These are phyloP conservation scores for Penicillium cataractarum DNA, from an alignment of 495 filamentous ascomycete genomes.

Conservation along the genomic window DNA sequence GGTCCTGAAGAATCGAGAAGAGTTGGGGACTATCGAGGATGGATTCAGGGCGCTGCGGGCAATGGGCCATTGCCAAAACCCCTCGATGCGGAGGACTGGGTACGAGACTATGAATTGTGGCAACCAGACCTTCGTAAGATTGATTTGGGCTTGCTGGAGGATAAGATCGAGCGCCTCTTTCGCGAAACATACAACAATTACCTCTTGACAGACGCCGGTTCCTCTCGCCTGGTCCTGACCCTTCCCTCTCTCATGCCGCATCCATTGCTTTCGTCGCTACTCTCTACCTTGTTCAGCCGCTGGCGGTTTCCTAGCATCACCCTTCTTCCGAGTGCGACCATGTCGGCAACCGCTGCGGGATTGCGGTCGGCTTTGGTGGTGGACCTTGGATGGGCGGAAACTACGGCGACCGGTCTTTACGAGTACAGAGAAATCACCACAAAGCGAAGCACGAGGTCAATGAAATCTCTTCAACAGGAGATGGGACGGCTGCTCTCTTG, in stretches of 20 bases:
- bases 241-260: conserved; percentile 79
- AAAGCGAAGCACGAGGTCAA: conserved; percentile 71
- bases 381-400: conserved; percentile 92
- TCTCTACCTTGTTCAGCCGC: conserved; percentile 76
- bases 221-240: conserved; percentile 72
- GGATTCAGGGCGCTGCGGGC: conserved; percentile 45
- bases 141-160: conserved; percentile 78
- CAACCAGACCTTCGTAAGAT: conserved; percentile 68
- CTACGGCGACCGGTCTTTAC: conserved; percentile 76
- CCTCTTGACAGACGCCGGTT: conserved; percentile 73
- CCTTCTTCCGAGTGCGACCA: conserved; percentile 72
- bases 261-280: conserved; percentile 70
- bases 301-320: conserved; percentile 84
- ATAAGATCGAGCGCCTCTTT: conserved; percentile 84
- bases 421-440: conserved; percentile 81
- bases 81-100: conserved; percentile 66
- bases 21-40: conserved; percentile 79
- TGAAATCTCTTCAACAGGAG: conserved; percentile 66
- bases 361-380: conserved; percentile 79
- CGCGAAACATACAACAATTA: conserved; percentile 86
- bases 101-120: conserved; percentile 79
- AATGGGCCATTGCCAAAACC: conserved; percentile 24
- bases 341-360: conserved; percentile 76
- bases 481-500: conserved; percentile 65
- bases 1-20: conserved; percentile 74